A percentile compares a stretch with the other conserved stretches of the same genome.
These are phyloP conservation scores for Carallia brachiata DNA, from an alignment of 345 rosid genomes.

Conservation along the genomic window DNA sequence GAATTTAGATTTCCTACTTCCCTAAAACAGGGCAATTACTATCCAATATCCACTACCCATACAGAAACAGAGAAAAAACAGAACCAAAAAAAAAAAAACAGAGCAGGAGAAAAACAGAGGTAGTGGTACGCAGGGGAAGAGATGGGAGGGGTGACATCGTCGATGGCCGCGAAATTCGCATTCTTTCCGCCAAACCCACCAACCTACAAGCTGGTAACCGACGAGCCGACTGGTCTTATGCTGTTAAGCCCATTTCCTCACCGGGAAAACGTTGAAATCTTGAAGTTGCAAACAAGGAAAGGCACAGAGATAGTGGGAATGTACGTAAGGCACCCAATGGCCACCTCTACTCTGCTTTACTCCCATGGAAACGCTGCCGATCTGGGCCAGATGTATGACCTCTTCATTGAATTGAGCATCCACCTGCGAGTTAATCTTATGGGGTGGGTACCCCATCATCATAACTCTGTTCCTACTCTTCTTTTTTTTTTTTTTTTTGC, in stretches of 20 bases:
- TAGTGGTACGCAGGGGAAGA: background rate
- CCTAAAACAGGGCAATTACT: background rate
- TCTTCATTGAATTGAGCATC: constrained; percentile 87
- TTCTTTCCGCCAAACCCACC: constrained; percentile 96
- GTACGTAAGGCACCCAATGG: constrained; percentile 84
- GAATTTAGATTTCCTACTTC: constrained; percentile 1
- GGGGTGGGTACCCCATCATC: constrained; percentile 76
- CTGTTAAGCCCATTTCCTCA: constrained; percentile 72
- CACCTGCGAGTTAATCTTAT: constrained; percentile 85
- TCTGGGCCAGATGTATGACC: constrained; percentile 98
- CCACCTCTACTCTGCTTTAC: constrained; percentile 77
- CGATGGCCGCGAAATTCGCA: constrained; percentile 96
- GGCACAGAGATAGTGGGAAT: constrained; percentile 79
- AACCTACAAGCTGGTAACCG: constrained; percentile 65
- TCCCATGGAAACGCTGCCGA: constrained; percentile 97
- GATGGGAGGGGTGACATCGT: constrained; percentile 94
- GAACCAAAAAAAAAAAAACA: constrained; percentile 9
- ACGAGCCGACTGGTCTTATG: constrained; percentile 56
- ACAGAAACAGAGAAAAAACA: background rate
- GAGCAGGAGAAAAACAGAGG: background rate
- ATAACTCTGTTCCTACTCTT: background rate
- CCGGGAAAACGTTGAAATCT: constrained; percentile 81
- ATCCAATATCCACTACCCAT: too few relatives aligned
- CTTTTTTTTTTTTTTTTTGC: background rate
- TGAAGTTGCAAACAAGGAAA: constrained; percentile 68